Conservation (phyloP, 2,329 filamentous ascomycete species). For the Pestalotiopsis sp. region DNA sequence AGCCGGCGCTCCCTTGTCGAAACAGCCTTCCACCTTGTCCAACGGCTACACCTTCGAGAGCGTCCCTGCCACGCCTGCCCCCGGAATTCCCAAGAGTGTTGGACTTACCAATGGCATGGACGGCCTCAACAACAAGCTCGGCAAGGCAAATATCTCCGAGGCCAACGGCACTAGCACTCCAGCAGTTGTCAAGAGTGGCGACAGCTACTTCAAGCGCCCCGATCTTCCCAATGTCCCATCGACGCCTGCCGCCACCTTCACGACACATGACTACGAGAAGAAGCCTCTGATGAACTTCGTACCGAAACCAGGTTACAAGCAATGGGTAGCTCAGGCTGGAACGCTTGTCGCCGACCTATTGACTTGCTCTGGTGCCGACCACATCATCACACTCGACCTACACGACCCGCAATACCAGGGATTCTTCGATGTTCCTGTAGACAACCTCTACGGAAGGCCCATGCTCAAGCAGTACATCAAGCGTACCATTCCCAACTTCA, state of each 20-base stretch:
- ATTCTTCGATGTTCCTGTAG: slow-evolving; percentile 98
- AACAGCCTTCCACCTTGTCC: slow-evolving; percentile 55
- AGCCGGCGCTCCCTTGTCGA: slow-evolving; percentile 82
- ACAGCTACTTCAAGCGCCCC: slow-evolving; percentile 16
- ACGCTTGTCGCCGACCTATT: slow-evolving; percentile 93
- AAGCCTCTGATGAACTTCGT: slow-evolving; percentile 61
- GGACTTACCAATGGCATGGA: slow-evolving; percentile 53
- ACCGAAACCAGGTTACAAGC: slow-evolving; percentile 94
- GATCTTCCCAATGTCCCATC: background rate
- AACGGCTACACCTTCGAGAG: slow-evolving; percentile 86
- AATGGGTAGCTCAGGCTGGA: slow-evolving; percentile 97
- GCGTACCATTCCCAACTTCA: slow-evolving; percentile 81
- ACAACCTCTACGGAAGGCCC: slow-evolving; percentile 90
- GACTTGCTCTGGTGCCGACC: slow-evolving; percentile 93
- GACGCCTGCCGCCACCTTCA: slow-evolving; percentile 42
- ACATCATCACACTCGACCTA: slow-evolving; percentile 97
- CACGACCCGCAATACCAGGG: slow-evolving; percentile 97
- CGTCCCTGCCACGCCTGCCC: slow-evolving; percentile 82
- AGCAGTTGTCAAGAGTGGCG: slow-evolving; percentile 10
- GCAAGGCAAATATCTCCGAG: slow-evolving; percentile 8
- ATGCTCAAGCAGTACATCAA: slow-evolving; percentile 73
- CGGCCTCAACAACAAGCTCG: slow-evolving; percentile 14
- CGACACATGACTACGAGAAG: slow-evolving; percentile 68
- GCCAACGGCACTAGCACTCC: slow-evolving; percentile 22
- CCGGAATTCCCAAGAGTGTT: slow-evolving; percentile 66